phyloP scores from a whole-genome alignment of 2,329 filamentous ascomycete species.

The Neoscytalidium dimidiatum region DNA sequence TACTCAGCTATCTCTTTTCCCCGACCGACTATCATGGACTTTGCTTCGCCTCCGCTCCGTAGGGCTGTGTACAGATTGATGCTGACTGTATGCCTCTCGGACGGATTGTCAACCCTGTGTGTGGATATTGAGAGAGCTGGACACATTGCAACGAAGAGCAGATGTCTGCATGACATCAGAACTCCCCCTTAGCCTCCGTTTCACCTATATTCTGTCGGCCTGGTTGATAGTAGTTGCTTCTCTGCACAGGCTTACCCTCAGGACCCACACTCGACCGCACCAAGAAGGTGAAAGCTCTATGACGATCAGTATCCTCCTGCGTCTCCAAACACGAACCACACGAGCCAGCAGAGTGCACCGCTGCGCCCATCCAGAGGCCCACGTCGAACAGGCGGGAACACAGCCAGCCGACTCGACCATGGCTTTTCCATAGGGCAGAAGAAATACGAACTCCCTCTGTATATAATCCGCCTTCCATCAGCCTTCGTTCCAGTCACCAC shows the following conservation, averaged over 20 bases:
- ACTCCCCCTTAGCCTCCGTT: background rate
- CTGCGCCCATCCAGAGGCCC: background rate
- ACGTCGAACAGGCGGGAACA: background rate
- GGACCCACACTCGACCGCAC: background rate
- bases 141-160: background rate
- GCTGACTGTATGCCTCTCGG: background rate
- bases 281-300: background rate
- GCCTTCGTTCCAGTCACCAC: background rate
- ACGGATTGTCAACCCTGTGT: background rate
- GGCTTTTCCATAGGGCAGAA: background rate
- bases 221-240: background rate
- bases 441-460: constrained; percentile 2
- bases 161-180: background rate
- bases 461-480: background rate
- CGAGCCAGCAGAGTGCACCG: background rate
- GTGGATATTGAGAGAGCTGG: background rate
- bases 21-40: background rate
- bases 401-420: background rate
- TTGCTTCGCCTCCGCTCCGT: background rate
- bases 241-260: background rate
- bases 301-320: constrained; percentile 5
- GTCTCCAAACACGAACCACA: constrained; percentile 16
- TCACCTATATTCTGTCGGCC: background rate
- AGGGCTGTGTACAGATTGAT: background rate
- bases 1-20: background rate